Base-by-base conservation (phyloP, 2,329 filamentous ascomycete species). In the Coniochaeta hoffmannii region DNA sequence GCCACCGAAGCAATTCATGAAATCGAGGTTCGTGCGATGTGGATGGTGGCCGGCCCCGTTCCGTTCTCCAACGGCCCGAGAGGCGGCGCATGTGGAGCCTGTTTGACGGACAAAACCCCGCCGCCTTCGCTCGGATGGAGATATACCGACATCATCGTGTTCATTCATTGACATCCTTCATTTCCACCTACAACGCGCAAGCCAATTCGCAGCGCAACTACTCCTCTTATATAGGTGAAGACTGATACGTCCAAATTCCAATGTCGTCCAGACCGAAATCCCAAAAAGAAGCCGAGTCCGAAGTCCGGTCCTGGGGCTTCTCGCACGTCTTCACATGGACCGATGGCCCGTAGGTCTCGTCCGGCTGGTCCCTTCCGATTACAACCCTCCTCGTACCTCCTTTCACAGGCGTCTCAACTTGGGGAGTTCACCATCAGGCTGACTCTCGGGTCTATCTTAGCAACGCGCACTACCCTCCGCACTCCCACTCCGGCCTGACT, bases 231-330 rank as follows among this genome's bases (percentile, higher is more conserved):
- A n/a, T n/a, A n/a, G n/a, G n/a, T n/a, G n/a, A n/a, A n/a, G n/a
- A n/a, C n/a, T n/a, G n/a, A n/a, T n/a, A n/a, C n/a, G n/a, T n/a
- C n/a, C n/a, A n/a, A 3, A n/a, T 36, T 41, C 36, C 17, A 41
- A 41, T 51, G 49, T 34, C 49, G 19, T 15, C 52, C 24, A 24
- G 56, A 30, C 31, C 56, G 51, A 76, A 73, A 61, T 72, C 74
- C 31, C 74, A 69, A 55, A 68, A 65, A 57, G 74, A 81, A 38
- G 73, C 74, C 35, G 86, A 90, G 66, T 70, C 73, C 52, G 73
- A 87, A 64, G 86, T 90, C 26, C 76, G 76, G 34, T 81, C 80
- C 1, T 89, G 87, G 86, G 87, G 87, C 1, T 90, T 89, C 65
- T 61, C 67, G 2, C 76, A 83, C 52, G 85, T 88, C 64, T 88